A percentile compares a stretch with the other conserved stretches of the same genome.
phyloP scores from a whole-genome alignment of 2,329 filamentous ascomycete genomes.

The Fusarium incarnatum region DNA sequence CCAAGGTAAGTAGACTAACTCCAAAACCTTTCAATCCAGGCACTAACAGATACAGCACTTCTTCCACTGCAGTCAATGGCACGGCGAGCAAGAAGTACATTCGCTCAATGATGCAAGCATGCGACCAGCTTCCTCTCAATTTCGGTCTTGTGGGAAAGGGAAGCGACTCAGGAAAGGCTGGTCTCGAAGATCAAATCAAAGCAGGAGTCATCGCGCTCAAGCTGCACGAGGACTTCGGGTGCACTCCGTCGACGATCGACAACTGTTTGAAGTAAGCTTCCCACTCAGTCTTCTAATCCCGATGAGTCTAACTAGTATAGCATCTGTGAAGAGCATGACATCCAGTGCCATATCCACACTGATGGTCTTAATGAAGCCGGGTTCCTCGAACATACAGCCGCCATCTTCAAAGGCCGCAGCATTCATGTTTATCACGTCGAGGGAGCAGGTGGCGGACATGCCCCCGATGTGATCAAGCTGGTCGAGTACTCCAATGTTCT shows the following conservation, averaged over 20 bases:
- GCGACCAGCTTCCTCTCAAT: not conserved
- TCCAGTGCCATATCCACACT: not conserved
- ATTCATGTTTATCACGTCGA: not conserved
- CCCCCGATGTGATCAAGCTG: not conserved
- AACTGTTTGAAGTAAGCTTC: not conserved
- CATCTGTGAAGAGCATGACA: not conserved
- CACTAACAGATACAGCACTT: not conserved
- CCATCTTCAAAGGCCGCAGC: not conserved
- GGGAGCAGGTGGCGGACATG: not conserved
- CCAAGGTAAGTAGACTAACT: not conserved
- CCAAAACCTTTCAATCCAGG: not conserved
- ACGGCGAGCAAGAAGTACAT: not conserved
- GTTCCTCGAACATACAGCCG: not conserved
- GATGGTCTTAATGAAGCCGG: not conserved
- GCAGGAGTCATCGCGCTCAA: not conserved
- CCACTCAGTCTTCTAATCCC: too few species aligned
- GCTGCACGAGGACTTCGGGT: not conserved
- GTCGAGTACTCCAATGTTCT: not conserved
- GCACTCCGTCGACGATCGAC: not conserved
- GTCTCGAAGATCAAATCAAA: not conserved
- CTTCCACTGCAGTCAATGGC: not conserved
- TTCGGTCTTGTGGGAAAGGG: not conserved
- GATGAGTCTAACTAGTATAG: not conserved
- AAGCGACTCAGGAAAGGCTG: not conserved
- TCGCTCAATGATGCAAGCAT: not conserved